A percentile compares a stretch with the other conserved stretches of the same genome.
These are phyloP conservation scores for Fusarium annulatum DNA, from an alignment of 2,329 filamentous ascomycete species.

Conservation along the genomic window DNA sequence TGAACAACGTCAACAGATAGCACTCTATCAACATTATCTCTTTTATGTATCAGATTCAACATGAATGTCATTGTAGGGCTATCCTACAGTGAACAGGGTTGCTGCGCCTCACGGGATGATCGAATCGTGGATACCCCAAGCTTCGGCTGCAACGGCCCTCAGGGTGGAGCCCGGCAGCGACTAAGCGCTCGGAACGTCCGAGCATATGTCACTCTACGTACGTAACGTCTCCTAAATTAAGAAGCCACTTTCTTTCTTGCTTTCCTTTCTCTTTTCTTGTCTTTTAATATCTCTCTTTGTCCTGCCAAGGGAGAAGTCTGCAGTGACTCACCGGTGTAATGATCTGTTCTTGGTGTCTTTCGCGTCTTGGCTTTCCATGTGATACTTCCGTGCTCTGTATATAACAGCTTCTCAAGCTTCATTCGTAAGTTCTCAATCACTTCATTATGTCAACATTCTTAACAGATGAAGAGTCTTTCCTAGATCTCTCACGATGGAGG, in stretches of 20 bases:
- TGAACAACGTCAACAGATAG: rapidly evolving
- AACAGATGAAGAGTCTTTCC: not conserved
- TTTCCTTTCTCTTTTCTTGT: not conserved
- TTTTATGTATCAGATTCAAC: not conserved
- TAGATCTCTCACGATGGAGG: not conserved
- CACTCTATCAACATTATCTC: rapidly evolving
- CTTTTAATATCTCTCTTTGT: not conserved
- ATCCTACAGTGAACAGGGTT: not conserved
- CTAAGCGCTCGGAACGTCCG: not conserved
- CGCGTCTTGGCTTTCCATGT: not conserved
- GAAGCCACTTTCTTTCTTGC: not conserved
- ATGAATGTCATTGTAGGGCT: not conserved
- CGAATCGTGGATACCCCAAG: slow-evolving; percentile 11
- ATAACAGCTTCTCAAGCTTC: not conserved
- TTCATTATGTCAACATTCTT: rapidly evolving
- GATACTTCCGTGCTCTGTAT: not conserved
- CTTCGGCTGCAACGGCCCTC: slow-evolving; percentile 14
- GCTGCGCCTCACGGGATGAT: slow-evolving; percentile 24
- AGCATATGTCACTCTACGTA: not conserved
- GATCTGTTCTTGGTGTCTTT: not conserved
- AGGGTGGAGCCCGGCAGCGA: not conserved
- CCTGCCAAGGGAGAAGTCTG: not conserved
- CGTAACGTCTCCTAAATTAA: not conserved
- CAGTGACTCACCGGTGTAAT: not conserved
- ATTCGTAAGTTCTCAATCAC: not conserved